Evolutionary conservation across 75 land plant genomes (phyloP).

Genomic region (Chamaecyparis obtusa): DNA sequence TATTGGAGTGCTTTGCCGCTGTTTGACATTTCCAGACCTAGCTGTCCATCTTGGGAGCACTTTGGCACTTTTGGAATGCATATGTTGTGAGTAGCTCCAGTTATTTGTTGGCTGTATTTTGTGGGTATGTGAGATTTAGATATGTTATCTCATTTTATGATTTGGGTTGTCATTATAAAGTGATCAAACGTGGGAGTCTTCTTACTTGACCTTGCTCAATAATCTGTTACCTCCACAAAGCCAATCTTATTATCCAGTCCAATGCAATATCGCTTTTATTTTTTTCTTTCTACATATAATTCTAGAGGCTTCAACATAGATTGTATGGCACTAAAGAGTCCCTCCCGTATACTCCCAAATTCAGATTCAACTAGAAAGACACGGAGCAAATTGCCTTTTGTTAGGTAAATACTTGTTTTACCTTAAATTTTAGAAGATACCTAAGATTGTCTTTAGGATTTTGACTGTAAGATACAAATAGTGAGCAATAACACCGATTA

Average conservation of each 20-base stretch:
- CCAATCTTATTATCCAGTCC: neutral
- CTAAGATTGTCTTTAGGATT: neutral
- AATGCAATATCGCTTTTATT: too few relatives aligned
- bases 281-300: neutral
- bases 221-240: neutral
- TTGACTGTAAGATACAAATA: neutral
- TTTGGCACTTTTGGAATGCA: too few relatives aligned
- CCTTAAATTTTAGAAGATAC: neutral
- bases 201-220: neutral
- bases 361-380: neutral
- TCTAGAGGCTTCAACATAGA: neutral
- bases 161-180: too few relatives aligned
- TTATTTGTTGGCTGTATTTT: too few relatives aligned
- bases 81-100: too few relatives aligned
- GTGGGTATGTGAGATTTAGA: too few relatives aligned
- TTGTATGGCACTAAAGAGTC: neutral
- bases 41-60: too few relatives aligned
- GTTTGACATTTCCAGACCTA: too few relatives aligned
- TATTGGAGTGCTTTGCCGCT: too few relatives aligned
- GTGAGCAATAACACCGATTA: neutral
- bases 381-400: neutral
- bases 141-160: too few relatives aligned
- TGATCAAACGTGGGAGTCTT: neutral
- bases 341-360: neutral
- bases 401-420: neutral